phyloP scores from a whole-genome alignment of 2,329 filamentous ascomycete species.

The Colletotrichum salicis region DNA sequence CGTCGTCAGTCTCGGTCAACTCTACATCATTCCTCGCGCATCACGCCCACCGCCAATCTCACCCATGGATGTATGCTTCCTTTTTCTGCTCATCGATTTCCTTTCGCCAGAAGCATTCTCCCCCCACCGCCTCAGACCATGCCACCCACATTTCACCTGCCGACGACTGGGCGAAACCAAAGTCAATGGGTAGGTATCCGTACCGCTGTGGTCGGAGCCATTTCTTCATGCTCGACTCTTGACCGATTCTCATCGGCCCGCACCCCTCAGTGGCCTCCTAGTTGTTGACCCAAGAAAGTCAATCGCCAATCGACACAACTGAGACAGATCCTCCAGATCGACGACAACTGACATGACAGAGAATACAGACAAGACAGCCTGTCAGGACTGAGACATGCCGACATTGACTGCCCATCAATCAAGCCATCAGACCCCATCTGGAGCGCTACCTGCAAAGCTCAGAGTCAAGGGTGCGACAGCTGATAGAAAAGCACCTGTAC shows the following conservation, averaged over 20 bases:
- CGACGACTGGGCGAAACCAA: slow-evolving; percentile 2
- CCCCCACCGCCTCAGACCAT: slow-evolving; percentile 11
- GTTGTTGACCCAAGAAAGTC: slow-evolving; percentile 3
- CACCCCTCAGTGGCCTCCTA: neutral
- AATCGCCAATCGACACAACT: slow-evolving; percentile 29
- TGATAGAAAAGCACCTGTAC: neutral
- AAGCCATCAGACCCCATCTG: slow-evolving; percentile 9
- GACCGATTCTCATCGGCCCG: neutral
- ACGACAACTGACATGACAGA: slow-evolving; percentile 15
- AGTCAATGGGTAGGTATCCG: neutral
- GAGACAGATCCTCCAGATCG: slow-evolving; percentile 32
- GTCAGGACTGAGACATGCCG: slow-evolving; percentile 24
- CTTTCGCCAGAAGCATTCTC: neutral
- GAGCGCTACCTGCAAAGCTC: neutral
- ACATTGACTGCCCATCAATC: neutral
- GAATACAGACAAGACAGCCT: slow-evolving; percentile 14
- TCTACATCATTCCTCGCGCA: slow-evolving; percentile 25
- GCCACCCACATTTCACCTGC: neutral
- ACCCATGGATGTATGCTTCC: slow-evolving; percentile 15
- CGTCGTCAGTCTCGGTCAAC: slow-evolving; percentile 17
- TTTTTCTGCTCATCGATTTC: slow-evolving; percentile 11
- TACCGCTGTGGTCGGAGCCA: neutral
- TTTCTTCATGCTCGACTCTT: neutral
- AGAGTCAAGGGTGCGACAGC: neutral
- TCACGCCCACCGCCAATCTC: slow-evolving; percentile 19